Percentiles rank a stretch among this genome's conserved stretches.
Evolutionary conservation across 768 basidiomycete species (phyloP).

Genomic region (Panaeolus cyanescens): DNA sequence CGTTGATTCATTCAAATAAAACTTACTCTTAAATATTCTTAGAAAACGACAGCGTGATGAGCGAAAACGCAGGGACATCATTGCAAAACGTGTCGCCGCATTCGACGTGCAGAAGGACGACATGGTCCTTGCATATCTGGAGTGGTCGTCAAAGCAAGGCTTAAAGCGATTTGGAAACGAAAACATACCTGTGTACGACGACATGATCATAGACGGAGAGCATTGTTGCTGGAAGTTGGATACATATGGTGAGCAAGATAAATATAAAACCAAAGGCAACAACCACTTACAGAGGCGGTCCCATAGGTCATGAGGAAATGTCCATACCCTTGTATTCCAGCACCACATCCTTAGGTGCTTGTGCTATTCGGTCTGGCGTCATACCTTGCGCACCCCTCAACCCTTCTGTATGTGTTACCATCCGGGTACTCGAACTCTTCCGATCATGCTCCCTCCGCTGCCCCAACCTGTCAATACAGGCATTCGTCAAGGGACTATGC

Average conservation of each 20-base stretch:
- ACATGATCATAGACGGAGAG: no score
- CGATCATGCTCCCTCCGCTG: slow-evolving; percentile 17
- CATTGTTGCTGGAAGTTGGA: background rate
- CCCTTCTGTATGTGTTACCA: slow-evolving; percentile 19
- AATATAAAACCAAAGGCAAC: no score
- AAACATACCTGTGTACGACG: no score
- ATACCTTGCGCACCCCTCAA: slow-evolving; percentile 23
- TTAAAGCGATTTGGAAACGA: no score
- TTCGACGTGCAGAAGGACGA: background rate
- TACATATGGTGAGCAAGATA: background rate
- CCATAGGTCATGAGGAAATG: background rate
- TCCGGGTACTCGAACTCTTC: slow-evolving; percentile 22
- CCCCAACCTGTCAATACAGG: slow-evolving; percentile 26
- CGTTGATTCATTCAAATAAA: no score
- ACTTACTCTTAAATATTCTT: no score
- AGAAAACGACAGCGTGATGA: no score
- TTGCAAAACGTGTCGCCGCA: no score
- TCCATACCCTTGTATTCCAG: slow-evolving; percentile 1
- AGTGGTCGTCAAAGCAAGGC: background rate
- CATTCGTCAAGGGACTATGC: slow-evolving; percentile 28
- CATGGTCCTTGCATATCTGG: slow-evolving; percentile 1
- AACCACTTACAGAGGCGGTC: no score
- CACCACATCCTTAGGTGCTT: slow-evolving; percentile 7
- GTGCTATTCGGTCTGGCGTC: slow-evolving; percentile 21
- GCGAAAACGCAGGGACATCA: no score